These are phyloP conservation scores for Basipetospora chlamydospora DNA, from an alignment of 2,329 filamentous ascomycete species.

Conservation along the genomic window DNA sequence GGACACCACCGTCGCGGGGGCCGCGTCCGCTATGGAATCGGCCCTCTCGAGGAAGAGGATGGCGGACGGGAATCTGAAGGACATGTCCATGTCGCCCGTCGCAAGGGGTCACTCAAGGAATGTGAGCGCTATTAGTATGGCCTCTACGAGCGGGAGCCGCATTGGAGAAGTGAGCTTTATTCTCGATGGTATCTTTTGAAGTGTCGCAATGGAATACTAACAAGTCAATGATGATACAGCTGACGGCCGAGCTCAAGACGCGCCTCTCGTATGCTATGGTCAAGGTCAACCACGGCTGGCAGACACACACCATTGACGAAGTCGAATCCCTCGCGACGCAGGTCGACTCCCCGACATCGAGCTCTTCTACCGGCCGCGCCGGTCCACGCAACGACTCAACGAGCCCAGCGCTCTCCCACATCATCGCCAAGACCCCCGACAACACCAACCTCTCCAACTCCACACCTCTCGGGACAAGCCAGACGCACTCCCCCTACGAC, in stretches of 20 bases:
- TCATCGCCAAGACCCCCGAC: background rate
- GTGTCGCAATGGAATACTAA: background rate
- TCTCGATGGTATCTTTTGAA: background rate
- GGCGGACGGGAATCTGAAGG: constrained; percentile 54
- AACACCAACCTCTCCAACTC: background rate
- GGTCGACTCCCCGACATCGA: constrained; percentile 43
- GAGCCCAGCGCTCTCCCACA: constrained; percentile 25
- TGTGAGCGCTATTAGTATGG: constrained; percentile 44
- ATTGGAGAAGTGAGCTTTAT: constrained; percentile 43
- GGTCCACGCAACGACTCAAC: constrained; percentile 35
- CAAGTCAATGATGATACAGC: no score
- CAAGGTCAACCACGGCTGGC: constrained; percentile 84
- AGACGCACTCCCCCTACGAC: background rate
- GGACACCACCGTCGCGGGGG: no score
- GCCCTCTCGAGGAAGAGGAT: constrained; percentile 47
- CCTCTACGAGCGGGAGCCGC: constrained; percentile 44
- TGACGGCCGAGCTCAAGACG: constrained; percentile 66
- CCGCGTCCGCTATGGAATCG: no score
- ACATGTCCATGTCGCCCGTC: constrained; percentile 20
- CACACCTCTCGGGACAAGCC: constrained; percentile 4
- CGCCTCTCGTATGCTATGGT: constrained; percentile 86
- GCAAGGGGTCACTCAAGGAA: constrained; percentile 47
- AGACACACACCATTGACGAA: constrained; percentile 62
- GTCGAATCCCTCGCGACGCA: constrained; percentile 62
- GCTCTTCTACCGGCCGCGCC: constrained; percentile 40